A percentile compares a stretch with the other conserved stretches of the same genome.
Evolutionary conservation across 148 eudicot genomes (phyloP).

Genomic region (Talinum fruticosum): DNA sequence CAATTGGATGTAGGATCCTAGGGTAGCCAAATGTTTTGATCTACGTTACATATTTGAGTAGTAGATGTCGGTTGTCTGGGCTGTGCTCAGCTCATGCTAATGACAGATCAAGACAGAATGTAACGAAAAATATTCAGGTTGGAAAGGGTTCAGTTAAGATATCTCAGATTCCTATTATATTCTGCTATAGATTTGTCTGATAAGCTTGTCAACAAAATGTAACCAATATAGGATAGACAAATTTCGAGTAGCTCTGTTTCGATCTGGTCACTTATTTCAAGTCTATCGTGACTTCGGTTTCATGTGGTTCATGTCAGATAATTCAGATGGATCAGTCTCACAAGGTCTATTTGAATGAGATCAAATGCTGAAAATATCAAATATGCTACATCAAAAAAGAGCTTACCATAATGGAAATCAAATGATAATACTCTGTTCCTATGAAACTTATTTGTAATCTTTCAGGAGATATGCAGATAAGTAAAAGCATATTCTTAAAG

Average conservation of each 20-base stretch:
- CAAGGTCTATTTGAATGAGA: neutral
- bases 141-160: neutral
- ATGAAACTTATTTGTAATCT: neutral
- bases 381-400: neutral
- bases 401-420: neutral
- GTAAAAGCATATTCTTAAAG: neutral
- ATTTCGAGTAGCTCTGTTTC: neutral
- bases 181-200: neutral
- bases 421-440: neutral
- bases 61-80: neutral
- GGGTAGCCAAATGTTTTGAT: neutral
- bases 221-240: neutral
- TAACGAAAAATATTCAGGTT: neutral
- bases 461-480: neutral
- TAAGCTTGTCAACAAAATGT: neutral
- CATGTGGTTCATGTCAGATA: neutral
- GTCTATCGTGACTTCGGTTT: neutral
- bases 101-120: neutral
- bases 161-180: neutral
- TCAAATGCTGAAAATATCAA: too few species aligned
- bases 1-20: neutral
- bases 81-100: neutral
- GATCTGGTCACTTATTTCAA: neutral
- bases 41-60: neutral
- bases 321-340: neutral